A percentile compares a stretch with the other conserved stretches of the same genome.
Evolutionary conservation across 805 yeast genomes (phyloP).

Genomic region (Yamadazyma paraphyllophila): DNA sequence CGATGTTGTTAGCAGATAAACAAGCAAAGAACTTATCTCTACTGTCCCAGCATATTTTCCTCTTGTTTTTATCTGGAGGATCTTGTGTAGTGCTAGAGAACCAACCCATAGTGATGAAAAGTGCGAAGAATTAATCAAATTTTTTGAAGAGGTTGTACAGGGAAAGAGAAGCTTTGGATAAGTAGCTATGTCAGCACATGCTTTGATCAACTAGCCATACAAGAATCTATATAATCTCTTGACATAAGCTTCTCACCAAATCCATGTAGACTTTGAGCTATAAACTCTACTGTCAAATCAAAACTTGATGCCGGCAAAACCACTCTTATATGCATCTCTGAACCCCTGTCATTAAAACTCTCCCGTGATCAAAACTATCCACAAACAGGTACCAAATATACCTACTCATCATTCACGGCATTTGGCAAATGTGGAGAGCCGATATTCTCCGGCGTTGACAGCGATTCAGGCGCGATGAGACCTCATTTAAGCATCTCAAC

Average conservation of each 20-base stretch:
- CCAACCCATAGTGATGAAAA: constrained; percentile 10
- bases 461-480: constrained; percentile 6
- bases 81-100: constrained; percentile 3
- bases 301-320: no score
- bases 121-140: not conserved
- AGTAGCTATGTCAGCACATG: no score
- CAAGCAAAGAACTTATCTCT: constrained; percentile 79
- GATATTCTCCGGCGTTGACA: not conserved
- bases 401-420: constrained; percentile 1
- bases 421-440: constrained; percentile 2
- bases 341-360: not conserved
- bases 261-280: no score
- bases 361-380: not conserved
- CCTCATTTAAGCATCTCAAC: not conserved
- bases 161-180: no score
- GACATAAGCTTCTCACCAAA: no score
- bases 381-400: no score
- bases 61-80: constrained; percentile 62
- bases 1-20: constrained; percentile 63
- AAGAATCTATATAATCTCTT: no score
- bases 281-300: no score
- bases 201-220: no score
- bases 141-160: no score
- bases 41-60: constrained; percentile 86
- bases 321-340: no score